Percentiles rank a stretch among this genome's conserved stretches.
Conservation (phyloP, 495 filamentous ascomycete genomes). For the Daldinia childiae region DNA sequence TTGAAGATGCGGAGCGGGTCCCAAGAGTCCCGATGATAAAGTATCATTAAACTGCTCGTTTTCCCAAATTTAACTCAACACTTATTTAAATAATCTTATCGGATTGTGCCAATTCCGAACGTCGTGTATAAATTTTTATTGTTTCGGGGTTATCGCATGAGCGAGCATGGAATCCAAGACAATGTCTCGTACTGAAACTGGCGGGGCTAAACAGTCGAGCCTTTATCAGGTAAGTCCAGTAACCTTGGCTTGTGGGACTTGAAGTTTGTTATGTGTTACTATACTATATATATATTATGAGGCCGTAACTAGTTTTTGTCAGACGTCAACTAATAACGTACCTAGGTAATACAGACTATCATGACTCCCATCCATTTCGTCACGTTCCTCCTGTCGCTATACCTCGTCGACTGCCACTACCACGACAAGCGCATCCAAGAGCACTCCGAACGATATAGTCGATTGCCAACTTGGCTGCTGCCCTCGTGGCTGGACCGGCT, state of each 20-base stretch:
- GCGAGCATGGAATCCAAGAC: conserved; percentile 37
- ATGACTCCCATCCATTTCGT: conserved; percentile 61
- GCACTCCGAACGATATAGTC: conserved; percentile 46
- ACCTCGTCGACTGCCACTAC: conserved; percentile 58
- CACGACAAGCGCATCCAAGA: conserved; percentile 49
- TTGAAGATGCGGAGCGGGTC: conserved; percentile 26
- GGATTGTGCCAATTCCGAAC: not conserved
- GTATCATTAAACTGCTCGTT: not conserved
- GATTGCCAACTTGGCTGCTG: conserved; percentile 47
- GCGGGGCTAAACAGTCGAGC: conserved; percentile 34
- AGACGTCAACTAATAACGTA: conserved; percentile 12
- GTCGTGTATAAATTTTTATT: not conserved
- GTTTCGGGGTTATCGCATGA: not conserved
- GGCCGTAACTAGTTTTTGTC: not conserved
- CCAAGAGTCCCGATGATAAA: conserved; percentile 10
- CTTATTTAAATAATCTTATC: not conserved
- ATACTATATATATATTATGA: not conserved
- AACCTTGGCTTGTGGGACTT: not conserved
- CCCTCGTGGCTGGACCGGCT: conserved; percentile 53
- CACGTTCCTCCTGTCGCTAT: conserved; percentile 62
- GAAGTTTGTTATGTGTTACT: not conserved
- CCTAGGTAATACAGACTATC: conserved; percentile 45
- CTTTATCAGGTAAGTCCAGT: conserved; percentile 50
- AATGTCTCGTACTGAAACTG: conserved; percentile 19
- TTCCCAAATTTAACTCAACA: not conserved